Evolutionary conservation across 192 early-diverging fungal species (phyloP).

Genomic region (Podila clonocystis): DNA sequence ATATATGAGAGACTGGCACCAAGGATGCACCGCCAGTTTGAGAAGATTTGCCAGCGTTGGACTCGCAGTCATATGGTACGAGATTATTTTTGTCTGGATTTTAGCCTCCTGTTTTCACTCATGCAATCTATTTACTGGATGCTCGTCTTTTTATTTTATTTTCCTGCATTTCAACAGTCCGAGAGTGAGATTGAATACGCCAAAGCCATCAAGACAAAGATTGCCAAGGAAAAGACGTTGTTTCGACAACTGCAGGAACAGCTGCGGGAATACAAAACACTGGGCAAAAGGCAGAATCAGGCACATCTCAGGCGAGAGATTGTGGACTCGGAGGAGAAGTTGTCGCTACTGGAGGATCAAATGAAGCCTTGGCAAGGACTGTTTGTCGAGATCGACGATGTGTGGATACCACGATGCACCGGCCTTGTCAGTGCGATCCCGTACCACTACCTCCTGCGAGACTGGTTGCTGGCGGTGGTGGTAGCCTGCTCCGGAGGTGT

Average conservation of each 20-base stretch:
- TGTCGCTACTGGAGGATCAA: slow-evolving; percentile 69
- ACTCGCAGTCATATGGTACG: slow-evolving; percentile 30
- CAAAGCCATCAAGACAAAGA: slow-evolving; percentile 34
- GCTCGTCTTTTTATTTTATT: too few species aligned
- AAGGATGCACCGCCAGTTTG: slow-evolving; percentile 23
- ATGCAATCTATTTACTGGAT: too few species aligned
- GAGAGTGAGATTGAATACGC: slow-evolving; percentile 49
- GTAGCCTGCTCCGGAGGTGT: slow-evolving; percentile 64
- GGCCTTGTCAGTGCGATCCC: slow-evolving; percentile 78
- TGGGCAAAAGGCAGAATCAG: slow-evolving; percentile 13
- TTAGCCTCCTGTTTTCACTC: neutral
- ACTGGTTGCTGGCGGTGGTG: slow-evolving; percentile 78
- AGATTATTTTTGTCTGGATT: neutral
- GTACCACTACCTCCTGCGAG: slow-evolving; percentile 77
- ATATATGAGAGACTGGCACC: slow-evolving; percentile 42
- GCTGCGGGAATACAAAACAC: slow-evolving; percentile 31
- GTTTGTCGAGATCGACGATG: slow-evolving; percentile 64
- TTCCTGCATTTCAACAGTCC: slow-evolving; percentile 9
- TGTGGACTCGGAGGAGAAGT: slow-evolving; percentile 73
- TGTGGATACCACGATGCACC: slow-evolving; percentile 75
- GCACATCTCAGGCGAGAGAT: slow-evolving; percentile 36
- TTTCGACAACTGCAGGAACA: slow-evolving; percentile 8
- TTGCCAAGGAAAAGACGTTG: slow-evolving; percentile 15
- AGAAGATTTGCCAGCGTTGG: slow-evolving; percentile 33
- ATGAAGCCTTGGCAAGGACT: slow-evolving; percentile 67